These are phyloP conservation scores for Blastobotrys serpentis DNA, from an alignment of 1,139 yeast genomes.

Conservation along the genomic window DNA sequence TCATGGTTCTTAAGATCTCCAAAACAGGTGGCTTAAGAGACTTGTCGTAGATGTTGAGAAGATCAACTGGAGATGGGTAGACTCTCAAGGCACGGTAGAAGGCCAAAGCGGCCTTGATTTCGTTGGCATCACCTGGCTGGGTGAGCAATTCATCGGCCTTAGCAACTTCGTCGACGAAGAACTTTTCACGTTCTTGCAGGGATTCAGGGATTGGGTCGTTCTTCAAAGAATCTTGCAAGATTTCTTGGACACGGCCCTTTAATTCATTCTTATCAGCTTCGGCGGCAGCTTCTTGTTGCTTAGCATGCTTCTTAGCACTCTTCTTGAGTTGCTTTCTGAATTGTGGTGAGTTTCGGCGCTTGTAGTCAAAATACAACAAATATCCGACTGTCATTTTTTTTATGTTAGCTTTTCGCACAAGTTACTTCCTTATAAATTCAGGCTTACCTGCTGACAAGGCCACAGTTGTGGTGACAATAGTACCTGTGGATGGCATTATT, in stretches of 20 bases:
- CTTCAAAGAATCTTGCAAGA: slow-evolving; percentile 61
- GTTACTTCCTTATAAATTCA: too few relatives aligned
- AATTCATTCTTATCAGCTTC: slow-evolving; percentile 58
- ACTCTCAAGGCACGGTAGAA: slow-evolving; percentile 94
- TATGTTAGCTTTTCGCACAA: neutral
- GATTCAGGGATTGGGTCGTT: slow-evolving; percentile 76
- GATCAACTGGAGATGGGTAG: slow-evolving; percentile 92
- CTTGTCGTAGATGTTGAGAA: slow-evolving; percentile 84
- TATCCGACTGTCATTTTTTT: slow-evolving; percentile 53
- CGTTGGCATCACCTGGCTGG: slow-evolving; percentile 29
- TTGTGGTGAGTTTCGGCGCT: slow-evolving; percentile 76
- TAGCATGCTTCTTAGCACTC: slow-evolving; percentile 54
- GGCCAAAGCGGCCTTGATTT: slow-evolving; percentile 74
- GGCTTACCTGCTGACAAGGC: slow-evolving; percentile 37
- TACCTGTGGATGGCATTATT: slow-evolving; percentile 35
- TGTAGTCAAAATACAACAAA: slow-evolving; percentile 86
- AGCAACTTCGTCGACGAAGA: slow-evolving; percentile 80
- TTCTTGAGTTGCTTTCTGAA: slow-evolving; percentile 76
- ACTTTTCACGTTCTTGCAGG: slow-evolving; percentile 66
- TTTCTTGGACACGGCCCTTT: slow-evolving; percentile 57
- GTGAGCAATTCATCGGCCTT: slow-evolving; percentile 58
- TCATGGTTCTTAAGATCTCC: slow-evolving; percentile 81
- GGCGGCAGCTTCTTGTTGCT: slow-evolving; percentile 56
- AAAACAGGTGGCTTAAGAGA: slow-evolving; percentile 78
- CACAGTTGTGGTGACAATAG: slow-evolving; percentile 35